Base-by-base conservation (phyloP, 176 grass and related monocot species). In the Musa itinerans region DNA sequence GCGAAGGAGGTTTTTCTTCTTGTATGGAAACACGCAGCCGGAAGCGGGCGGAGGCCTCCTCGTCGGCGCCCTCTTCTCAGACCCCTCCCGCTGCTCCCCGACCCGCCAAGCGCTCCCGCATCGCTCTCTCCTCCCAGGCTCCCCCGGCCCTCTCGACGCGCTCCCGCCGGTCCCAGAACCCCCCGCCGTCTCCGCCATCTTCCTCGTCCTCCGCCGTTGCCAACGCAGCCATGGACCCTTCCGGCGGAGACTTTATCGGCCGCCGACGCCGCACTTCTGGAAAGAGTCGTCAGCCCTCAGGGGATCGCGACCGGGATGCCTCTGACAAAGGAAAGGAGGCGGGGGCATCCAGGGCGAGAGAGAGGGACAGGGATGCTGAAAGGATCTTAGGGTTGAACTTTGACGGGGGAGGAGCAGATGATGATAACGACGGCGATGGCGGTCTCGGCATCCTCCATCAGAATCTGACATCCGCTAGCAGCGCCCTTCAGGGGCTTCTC, bases 21-120 rank as follows among this genome's bases (percentile, higher is more conserved):
- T 91, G 92, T 91, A 96, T 96, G 92, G 92, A 96, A 96, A 96
- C 92, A 81, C 88, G 92, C 71, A 96, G 92, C 86, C 84, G 92
- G 86, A 96, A 96, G 88, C 86, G 92, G 86, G 92, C 92, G 92
- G 88, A 89, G 89, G 88, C 92, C 81, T 91, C 92, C 77, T 77
- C 75, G 61, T 77, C 75, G 49, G 75, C 75, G 75, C 48, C 75
- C 29, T 89, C 86, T 91, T 96, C 92, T 91, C 85, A 83, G 74
- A 64, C 81, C 73, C 76, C 85, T 71, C 68, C 84, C 64, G 74
- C 69, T 8, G 15, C 57, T 15, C 9, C 20, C 76, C 74, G 80
- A 54, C 51, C 71, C 50, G 73, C 85, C 23, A 87, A 82, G 43
- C 75, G 76, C 76, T 69, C 87, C 74, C 84, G 82, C 81, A 74